These are phyloP conservation scores for Diaporthe sp. DNA, from an alignment of 2,329 filamentous ascomycete genomes.

Conservation along the genomic window DNA sequence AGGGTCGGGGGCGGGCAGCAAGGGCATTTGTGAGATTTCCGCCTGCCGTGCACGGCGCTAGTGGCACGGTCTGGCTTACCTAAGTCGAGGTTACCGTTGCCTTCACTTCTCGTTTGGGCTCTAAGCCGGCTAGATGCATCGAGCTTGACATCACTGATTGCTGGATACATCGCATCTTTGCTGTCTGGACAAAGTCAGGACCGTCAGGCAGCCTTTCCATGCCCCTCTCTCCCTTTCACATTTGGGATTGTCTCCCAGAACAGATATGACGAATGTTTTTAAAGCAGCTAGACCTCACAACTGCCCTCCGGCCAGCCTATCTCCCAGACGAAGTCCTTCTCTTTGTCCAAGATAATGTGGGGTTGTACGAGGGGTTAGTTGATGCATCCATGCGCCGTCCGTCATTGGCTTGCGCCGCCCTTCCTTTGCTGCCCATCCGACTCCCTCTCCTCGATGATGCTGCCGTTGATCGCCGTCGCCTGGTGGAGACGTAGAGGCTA, in stretches of 20 bases:
- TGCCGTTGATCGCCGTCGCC: neutral
- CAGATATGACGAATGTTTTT: constrained; percentile 90
- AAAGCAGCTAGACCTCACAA: constrained; percentile 95
- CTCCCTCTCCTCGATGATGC: constrained; percentile 29
- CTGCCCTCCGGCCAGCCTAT: constrained; percentile 92
- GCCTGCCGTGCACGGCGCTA: constrained; percentile 31
- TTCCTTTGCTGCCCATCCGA: constrained; percentile 39
- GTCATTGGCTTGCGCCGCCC: constrained; percentile 14
- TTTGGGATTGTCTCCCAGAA: constrained; percentile 46
- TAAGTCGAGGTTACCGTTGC: neutral
- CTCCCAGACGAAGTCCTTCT: constrained; percentile 94
- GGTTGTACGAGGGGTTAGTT: constrained; percentile 94
- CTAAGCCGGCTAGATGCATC: constrained; percentile 34
- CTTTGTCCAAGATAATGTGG: constrained; percentile 97
- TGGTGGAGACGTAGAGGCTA: neutral
- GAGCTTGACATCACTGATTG: constrained; percentile 15
- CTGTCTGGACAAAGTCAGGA: constrained; percentile 4
- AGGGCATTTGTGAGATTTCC: constrained; percentile 29
- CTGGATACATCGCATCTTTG: constrained; percentile 9
- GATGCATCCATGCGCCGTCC: constrained; percentile 32
- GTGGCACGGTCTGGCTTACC: constrained; percentile 18
- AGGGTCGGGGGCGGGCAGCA: neutral
- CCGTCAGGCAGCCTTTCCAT: constrained; percentile 7
- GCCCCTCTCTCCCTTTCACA: constrained; percentile 17
- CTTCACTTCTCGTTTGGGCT: constrained; percentile 17